Conservation (phyloP, 306 rosid genomes). For the Rubus parviflorus region DNA sequence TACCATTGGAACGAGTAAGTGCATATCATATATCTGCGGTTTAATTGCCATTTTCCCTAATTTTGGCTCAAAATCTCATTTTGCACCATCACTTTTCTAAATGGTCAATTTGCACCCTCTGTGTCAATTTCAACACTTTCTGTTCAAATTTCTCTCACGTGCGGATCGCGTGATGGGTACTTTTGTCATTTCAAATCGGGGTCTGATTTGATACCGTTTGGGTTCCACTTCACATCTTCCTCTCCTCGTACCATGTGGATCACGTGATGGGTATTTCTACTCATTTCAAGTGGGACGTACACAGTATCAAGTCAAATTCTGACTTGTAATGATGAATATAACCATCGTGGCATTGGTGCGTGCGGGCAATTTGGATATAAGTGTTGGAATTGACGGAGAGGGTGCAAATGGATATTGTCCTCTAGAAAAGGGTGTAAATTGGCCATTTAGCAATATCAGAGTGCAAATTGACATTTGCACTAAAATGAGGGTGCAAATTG, state of each 20-base stretch:
- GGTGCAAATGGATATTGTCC: not conserved
- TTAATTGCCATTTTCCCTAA: not conserved
- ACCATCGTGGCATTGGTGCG: not conserved
- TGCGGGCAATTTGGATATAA: not conserved
- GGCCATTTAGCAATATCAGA: not conserved
- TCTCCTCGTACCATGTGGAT: constrained; percentile 7
- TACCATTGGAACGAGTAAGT: constrained; percentile 88
- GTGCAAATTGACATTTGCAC: not conserved
- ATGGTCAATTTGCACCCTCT: not conserved
- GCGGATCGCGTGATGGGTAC: no score
- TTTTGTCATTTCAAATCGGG: not conserved
- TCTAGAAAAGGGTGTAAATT: not conserved
- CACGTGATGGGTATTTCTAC: not conserved
- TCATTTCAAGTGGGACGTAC: not conserved
- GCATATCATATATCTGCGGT: constrained; percentile 23
- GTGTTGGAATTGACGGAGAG: not conserved
- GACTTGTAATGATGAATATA: not conserved
- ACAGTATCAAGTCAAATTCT: not conserved
- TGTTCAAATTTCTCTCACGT: no score
- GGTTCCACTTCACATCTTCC: not conserved
- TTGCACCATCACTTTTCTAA: not conserved
- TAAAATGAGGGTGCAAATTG: not conserved
- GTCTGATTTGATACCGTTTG: not conserved
- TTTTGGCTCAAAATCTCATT: not conserved
- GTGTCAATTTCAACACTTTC: not conserved